Conservation (phyloP, 1,284 basidiomycete genomes). For the Malassezia japonica region DNA sequence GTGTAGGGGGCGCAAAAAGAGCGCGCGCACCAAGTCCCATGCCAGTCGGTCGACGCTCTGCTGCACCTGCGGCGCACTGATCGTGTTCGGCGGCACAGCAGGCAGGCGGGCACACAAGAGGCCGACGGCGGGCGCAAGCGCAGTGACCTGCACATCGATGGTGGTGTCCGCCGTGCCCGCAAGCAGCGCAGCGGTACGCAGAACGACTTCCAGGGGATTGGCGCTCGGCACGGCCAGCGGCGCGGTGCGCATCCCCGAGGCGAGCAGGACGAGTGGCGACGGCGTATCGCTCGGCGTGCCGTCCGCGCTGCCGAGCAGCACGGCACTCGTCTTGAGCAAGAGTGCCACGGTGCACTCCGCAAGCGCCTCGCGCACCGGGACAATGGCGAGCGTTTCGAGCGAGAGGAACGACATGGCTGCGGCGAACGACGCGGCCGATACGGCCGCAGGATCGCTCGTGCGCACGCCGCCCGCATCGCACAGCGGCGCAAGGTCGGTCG, state of each 20-base stretch:
- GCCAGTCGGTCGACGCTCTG: background rate
- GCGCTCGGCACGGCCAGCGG: background rate
- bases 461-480: background rate
- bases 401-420: background rate
- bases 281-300: background rate
- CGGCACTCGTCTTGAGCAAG: background rate
- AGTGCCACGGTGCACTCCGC: background rate
- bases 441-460: background rate
- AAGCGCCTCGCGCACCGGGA: background rate
- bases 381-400: background rate
- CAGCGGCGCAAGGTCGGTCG: background rate
- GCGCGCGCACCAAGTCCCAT: background rate
- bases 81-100: background rate
- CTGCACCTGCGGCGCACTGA: background rate
- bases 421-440: background rate
- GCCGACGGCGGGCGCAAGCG: conserved; percentile 7
- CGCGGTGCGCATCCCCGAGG: background rate
- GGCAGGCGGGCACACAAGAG: background rate
- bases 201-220: background rate
- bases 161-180: background rate
- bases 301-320: background rate
- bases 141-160: background rate
- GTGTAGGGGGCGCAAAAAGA: conserved; percentile 10
- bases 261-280: background rate
- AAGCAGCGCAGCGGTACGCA: conserved; percentile 2